These are phyloP conservation scores for Entomortierella chlamydospora DNA, from an alignment of 192 early-diverging fungal genomes.

Conservation along the genomic window DNA sequence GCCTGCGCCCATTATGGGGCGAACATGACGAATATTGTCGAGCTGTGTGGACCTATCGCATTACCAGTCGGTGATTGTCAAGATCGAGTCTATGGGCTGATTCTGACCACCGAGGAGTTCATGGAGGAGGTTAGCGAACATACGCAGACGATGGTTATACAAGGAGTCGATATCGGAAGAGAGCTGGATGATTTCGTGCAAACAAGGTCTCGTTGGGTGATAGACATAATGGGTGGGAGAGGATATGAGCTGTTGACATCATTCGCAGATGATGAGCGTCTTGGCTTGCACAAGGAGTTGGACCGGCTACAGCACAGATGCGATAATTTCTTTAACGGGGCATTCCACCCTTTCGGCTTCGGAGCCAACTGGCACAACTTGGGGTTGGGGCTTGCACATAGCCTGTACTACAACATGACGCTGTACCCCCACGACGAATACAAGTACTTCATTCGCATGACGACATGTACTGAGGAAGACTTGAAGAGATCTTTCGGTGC, in stretches of 20 bases:
- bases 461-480: conserved; percentile 19
- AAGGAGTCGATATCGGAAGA: too few species aligned
- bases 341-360: background rate
- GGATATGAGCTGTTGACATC: conserved; percentile 24
- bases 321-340: conserved; percentile 20
- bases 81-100: too few species aligned
- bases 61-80: too few species aligned
- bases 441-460: conserved; percentile 11
- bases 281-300: conserved; percentile 12
- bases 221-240: conserved; percentile 11
- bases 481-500: background rate
- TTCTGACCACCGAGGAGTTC: too few species aligned
- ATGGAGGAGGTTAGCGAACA: too few species aligned
- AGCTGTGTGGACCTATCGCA: too few species aligned
- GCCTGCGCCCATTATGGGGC: too few species aligned
- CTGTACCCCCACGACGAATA: background rate
- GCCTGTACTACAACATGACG: conserved; percentile 38
- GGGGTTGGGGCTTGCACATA: conserved; percentile 16
- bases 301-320: conserved; percentile 36
- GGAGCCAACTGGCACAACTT: conserved; percentile 23
- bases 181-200: conserved; percentile 31
- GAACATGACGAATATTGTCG: too few species aligned
- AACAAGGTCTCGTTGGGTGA: conserved; percentile 32
- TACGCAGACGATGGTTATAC: too few species aligned
- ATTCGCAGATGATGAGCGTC: conserved; percentile 13